Percentiles rank a stretch among this genome's conserved stretches.
Evolutionary conservation across 805 yeast species (phyloP).

Genomic region (Candida boleticola): DNA sequence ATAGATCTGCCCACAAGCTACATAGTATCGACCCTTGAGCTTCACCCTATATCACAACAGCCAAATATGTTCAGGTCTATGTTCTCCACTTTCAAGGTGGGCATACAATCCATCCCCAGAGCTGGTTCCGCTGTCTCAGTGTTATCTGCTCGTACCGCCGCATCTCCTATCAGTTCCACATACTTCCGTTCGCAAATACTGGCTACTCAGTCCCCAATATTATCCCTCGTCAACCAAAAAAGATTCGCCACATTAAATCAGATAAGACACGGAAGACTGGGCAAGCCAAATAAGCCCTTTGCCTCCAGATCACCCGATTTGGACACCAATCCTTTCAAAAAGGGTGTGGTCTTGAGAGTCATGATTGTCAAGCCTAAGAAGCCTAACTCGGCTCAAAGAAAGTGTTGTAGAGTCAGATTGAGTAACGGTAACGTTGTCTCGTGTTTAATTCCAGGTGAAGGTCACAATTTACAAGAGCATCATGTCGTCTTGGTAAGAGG

Average conservation of each 20-base stretch:
- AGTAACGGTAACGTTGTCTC: slow-evolving; percentile 86
- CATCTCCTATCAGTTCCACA: not conserved
- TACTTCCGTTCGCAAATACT: not conserved
- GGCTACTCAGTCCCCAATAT: not conserved
- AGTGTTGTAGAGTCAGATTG: slow-evolving; percentile 91
- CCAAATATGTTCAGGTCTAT: slow-evolving; percentile 3
- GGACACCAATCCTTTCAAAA: slow-evolving; percentile 76
- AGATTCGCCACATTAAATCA: slow-evolving; percentile 76
- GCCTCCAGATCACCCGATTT: slow-evolving; percentile 75
- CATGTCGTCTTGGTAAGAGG: slow-evolving; percentile 95
- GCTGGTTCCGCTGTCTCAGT: not conserved
- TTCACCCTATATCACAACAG: no score
- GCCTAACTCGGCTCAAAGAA: slow-evolving; percentile 97
- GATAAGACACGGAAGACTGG: slow-evolving; percentile 62
- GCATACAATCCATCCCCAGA: slow-evolving; percentile 1
- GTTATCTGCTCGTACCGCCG: not conserved
- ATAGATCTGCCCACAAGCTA: no score
- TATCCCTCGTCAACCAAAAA: slow-evolving; percentile 26
- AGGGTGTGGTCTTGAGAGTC: slow-evolving; percentile 91
- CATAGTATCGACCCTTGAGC: no score
- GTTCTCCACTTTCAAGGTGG: not conserved
- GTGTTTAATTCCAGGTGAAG: slow-evolving; percentile 97
- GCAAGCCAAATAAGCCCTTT: slow-evolving; percentile 47
- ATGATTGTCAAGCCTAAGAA: slow-evolving; percentile 96
- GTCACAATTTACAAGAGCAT: slow-evolving; percentile 97